A percentile compares a stretch with the other conserved stretches of the same genome.
phyloP scores from a whole-genome alignment of 2,329 filamentous ascomycete species.

The Ilyonectria robusta region DNA sequence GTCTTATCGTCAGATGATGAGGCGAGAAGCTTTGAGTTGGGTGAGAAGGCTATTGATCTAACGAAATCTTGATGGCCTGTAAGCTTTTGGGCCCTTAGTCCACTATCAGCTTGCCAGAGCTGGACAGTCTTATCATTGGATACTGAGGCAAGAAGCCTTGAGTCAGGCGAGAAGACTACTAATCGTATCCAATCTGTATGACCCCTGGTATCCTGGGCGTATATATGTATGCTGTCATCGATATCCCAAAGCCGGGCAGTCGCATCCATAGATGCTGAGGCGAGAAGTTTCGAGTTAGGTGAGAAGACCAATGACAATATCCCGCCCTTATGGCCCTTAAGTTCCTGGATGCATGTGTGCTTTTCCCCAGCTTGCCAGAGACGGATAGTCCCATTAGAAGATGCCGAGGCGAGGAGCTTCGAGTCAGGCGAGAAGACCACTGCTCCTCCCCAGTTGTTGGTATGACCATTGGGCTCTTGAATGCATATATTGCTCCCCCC shows the following conservation, averaged over 20 bases:
- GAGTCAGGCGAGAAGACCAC: constrained; percentile 10
- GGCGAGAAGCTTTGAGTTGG: not conserved
- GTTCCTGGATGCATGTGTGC: not conserved
- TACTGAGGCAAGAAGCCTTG: not conserved
- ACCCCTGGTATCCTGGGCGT: too few relatives aligned
- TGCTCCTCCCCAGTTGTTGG: not conserved
- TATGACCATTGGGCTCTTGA: too few relatives aligned
- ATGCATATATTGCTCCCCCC: too few relatives aligned
- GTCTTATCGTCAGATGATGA: not conserved
- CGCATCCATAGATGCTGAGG: not conserved
- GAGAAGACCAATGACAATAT: not conserved
- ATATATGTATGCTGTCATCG: not conserved
- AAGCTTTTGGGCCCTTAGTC: not conserved
- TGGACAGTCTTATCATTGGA: too few relatives aligned
- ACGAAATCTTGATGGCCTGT: not conserved
- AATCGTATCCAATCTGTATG: too few relatives aligned
- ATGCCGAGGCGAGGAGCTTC: not conserved
- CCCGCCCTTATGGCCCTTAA: not conserved
- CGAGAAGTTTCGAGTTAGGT: not conserved
- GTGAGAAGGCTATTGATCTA: not conserved
- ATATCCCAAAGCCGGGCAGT: not conserved
- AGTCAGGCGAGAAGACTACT: too few relatives aligned
- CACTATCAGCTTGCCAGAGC: too few relatives aligned
- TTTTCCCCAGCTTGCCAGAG: not conserved
- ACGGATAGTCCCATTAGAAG: not conserved